Evolutionary conservation across 78 protist species (phyloP).

Genomic region (Neovahlkampfia damariscottae): DNA sequence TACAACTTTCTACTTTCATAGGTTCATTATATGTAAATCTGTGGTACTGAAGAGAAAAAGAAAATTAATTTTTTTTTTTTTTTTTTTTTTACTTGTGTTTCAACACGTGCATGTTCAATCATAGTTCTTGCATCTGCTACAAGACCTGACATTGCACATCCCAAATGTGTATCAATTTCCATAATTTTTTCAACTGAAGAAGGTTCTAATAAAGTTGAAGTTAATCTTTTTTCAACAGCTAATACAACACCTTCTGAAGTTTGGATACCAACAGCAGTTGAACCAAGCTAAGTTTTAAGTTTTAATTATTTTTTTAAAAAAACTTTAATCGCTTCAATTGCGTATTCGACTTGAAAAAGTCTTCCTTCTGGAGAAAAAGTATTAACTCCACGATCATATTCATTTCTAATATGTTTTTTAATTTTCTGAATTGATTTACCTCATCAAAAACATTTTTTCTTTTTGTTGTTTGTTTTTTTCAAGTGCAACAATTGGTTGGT

Average conservation of each 20-base stretch:
- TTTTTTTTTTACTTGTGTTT: conserved; percentile 60
- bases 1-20: conserved; percentile 78
- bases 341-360: conserved; percentile 95
- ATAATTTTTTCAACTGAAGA: conserved; percentile 49
- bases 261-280: conserved; percentile 94
- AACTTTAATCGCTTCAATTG: conserved; percentile 94
- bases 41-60: conserved; percentile 66
- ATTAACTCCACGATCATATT: conserved; percentile 98
- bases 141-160: conserved; percentile 90
- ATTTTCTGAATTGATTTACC: too few species aligned
- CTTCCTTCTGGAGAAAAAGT: conserved; percentile 99
- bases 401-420: too few species aligned
- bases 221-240: conserved; percentile 92
- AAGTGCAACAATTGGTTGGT: too few species aligned
- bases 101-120: conserved; percentile 91
- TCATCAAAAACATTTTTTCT: too few species aligned
- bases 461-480: too few species aligned
- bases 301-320: background rate
- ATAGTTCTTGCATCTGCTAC: conserved; percentile 95
- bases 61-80: background rate
- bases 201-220: conserved; percentile 88
- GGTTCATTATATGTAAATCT: conserved; percentile 95
- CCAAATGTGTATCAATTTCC: conserved; percentile 62
- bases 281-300: conserved; percentile 63
- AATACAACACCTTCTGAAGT: conserved; percentile 94